Percentiles rank a stretch among this genome's conserved stretches.
phyloP scores from a whole-genome alignment of 768 basidiomycete species.

The Solioccasus polychromus region DNA sequence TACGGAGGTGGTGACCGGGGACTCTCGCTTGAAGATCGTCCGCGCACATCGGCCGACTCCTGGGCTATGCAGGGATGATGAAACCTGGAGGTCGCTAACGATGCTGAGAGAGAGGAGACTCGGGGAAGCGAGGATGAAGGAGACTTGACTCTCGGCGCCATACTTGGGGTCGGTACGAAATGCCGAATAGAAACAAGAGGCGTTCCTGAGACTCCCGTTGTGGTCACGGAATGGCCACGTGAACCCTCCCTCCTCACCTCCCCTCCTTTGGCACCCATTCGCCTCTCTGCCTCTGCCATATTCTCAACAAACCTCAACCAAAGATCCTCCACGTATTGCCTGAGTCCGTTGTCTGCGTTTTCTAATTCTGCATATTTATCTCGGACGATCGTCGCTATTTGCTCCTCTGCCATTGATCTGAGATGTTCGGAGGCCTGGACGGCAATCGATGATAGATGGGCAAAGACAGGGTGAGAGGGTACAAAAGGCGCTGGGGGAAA shows the following conservation, averaged over 20 bases:
- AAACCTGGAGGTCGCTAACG: conserved; percentile 57
- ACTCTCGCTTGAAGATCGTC: conserved; percentile 16
- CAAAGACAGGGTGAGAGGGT: conserved; percentile 69
- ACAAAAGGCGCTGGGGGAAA: conserved; percentile 78
- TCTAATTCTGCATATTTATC: conserved; percentile 57
- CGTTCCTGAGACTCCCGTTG: conserved; percentile 26
- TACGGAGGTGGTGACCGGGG: conserved; percentile 33
- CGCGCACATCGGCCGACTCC: conserved; percentile 14
- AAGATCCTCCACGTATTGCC: conserved; percentile 55
- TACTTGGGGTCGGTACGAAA: conserved; percentile 50
- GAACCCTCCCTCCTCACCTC: conserved; percentile 21
- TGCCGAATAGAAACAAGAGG: conserved; percentile 45
- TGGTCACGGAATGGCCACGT: conserved; percentile 18
- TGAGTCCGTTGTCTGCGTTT: conserved; percentile 50
- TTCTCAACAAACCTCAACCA: conserved; percentile 60
- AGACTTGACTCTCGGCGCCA: conserved; percentile 36
- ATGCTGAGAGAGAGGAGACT: conserved; percentile 68
- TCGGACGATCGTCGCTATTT: conserved; percentile 50
- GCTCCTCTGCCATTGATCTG: conserved; percentile 56
- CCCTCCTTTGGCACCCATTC: conserved; percentile 22
- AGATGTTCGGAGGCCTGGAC: conserved; percentile 49
- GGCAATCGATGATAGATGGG: conserved; percentile 60
- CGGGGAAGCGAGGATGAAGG: conserved; percentile 39
- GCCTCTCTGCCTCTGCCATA: conserved; percentile 42
- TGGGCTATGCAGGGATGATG: conserved; percentile 45